Conservation (phyloP, 169 alveolate species). For the Miamiensis avidus region DNA sequence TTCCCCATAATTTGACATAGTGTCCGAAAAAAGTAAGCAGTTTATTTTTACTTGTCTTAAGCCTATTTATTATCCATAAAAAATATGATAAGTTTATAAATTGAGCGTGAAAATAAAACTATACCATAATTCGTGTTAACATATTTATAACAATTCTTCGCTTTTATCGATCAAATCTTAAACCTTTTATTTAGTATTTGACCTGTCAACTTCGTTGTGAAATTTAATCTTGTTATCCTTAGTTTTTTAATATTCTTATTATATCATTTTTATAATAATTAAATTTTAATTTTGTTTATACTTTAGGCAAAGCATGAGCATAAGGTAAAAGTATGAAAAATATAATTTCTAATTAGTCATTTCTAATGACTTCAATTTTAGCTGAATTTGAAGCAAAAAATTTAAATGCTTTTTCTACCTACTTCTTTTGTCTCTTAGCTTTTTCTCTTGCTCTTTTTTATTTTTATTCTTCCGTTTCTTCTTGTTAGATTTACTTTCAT, state of each 20-base stretch:
- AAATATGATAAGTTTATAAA: constrained; percentile 28
- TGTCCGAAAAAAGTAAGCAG: constrained; percentile 14
- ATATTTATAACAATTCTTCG: constrained; percentile 40
- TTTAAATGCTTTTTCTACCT: constrained; percentile 43
- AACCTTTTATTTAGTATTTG: constrained; percentile 57
- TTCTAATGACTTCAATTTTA: constrained; percentile 51
- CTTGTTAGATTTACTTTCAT: too few species aligned
- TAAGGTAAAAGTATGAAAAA: constrained; percentile 48
- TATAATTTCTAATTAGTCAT: constrained; percentile 44
- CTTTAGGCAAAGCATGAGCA: constrained; percentile 22
- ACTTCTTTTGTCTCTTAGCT: constrained; percentile 43
- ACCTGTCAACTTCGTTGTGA: constrained; percentile 44
- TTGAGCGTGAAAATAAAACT: constrained; percentile 14
- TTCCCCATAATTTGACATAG: constrained; percentile 64
- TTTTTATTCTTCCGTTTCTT: constrained; percentile 54
- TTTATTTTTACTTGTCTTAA: neutral
- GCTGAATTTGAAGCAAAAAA: constrained; percentile 55
- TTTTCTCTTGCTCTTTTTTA: constrained; percentile 44
- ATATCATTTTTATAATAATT: constrained; percentile 22
- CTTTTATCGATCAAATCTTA: constrained; percentile 40
- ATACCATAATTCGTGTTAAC: constrained; percentile 50
- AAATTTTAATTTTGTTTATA: neutral
- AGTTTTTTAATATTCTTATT: constrained; percentile 8
- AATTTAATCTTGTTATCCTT: constrained; percentile 57
- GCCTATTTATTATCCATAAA: constrained; percentile 16